Evolutionary conservation across 2,329 filamentous ascomycete species (phyloP).

Genomic region (Coniella lustricola): DNA sequence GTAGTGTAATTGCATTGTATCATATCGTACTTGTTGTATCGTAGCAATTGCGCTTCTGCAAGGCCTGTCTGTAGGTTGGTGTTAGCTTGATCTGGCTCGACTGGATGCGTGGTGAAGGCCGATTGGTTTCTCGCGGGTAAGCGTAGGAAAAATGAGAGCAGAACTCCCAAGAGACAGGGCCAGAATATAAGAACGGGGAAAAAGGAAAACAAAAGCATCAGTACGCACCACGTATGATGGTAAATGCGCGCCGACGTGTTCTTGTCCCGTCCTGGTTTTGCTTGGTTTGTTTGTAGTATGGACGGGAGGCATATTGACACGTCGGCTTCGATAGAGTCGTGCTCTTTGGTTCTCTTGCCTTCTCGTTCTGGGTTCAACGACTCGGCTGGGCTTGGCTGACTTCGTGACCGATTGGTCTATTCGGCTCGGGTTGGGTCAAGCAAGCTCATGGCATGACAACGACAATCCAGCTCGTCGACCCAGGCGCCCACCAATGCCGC

Average conservation of each 20-base stretch:
- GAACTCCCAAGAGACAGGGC: no score
- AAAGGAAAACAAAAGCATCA: neutral
- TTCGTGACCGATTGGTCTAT: no score
- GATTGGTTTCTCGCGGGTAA: neutral
- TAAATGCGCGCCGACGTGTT: constrained; percentile 14
- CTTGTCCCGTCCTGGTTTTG: neutral
- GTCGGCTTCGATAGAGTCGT: constrained; percentile 7
- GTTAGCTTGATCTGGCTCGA: no score
- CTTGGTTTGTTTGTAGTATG: neutral
- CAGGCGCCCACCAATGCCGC: neutral
- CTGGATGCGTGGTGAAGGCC: no score
- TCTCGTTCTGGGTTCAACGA: neutral
- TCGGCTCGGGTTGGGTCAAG: no score
- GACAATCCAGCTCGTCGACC: neutral
- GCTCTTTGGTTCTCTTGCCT: no score
- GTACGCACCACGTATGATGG: neutral
- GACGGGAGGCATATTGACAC: constrained; percentile 9
- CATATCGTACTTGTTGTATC: no score
- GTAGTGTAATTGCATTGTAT: no score
- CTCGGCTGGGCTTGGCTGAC: neutral
- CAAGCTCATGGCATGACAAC: no score
- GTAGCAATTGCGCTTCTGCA: no score
- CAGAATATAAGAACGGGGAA: no score
- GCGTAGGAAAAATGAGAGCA: neutral
- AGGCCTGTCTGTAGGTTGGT: no score